Conservation (phyloP, 73 alveolate genomes). For the Paramecium primaurelia region DNA sequence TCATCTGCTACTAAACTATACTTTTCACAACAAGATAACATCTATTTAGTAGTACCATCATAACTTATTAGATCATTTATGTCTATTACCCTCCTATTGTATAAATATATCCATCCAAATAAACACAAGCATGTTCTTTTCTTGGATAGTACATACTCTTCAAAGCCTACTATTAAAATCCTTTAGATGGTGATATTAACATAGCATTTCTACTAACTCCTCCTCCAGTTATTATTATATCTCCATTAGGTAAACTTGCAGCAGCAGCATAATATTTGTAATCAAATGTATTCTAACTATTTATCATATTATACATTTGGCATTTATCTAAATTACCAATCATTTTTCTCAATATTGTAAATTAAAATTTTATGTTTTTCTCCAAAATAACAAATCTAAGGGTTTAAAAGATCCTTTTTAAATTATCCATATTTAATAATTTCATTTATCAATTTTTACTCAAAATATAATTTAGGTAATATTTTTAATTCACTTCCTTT, state of each 20-base stretch:
- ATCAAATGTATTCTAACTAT: not conserved
- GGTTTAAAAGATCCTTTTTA: not conserved
- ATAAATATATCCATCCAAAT: slow-evolving; percentile 64
- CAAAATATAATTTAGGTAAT: not conserved
- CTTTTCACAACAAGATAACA: slow-evolving; percentile 74
- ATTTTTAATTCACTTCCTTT: not conserved
- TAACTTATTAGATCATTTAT: slow-evolving; percentile 20
- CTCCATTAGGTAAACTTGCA: slow-evolving; percentile 81
- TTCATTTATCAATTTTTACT: not conserved
- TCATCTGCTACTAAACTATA: slow-evolving; percentile 59
- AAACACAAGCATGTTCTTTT: slow-evolving; percentile 88
- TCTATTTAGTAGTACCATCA: slow-evolving; percentile 71
- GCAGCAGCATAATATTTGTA: slow-evolving; percentile 82
- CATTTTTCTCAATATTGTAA: slow-evolving; percentile 59
- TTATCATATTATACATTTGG: not conserved
- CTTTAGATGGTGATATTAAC: slow-evolving; percentile 60
- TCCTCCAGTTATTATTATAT: slow-evolving; percentile 80
- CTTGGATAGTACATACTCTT: slow-evolving; percentile 75
- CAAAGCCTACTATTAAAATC: slow-evolving; percentile 41
- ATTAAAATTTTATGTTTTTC: slow-evolving; percentile 75
- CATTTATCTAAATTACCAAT: slow-evolving; percentile 62
- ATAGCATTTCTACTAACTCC: slow-evolving; percentile 75
- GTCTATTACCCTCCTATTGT: slow-evolving; percentile 74
- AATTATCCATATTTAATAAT: not conserved
- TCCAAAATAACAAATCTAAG: slow-evolving; percentile 77